phyloP scores from a whole-genome alignment of 495 filamentous ascomycete genomes.

The Penicillium angulare region DNA sequence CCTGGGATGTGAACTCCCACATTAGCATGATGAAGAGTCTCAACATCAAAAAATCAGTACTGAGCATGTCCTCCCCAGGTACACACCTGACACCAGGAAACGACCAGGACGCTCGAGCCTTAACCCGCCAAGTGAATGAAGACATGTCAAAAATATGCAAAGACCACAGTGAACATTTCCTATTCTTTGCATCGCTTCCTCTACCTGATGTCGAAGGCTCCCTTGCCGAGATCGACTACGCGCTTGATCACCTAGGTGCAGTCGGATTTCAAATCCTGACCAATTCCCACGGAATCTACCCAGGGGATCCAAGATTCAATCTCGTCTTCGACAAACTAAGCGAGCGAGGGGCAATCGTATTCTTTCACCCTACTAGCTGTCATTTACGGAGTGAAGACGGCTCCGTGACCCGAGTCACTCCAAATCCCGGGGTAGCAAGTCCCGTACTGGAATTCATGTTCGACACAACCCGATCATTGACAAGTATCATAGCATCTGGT shows the following conservation, averaged over 20 bases:
- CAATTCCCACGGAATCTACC: slow-evolving; percentile 50
- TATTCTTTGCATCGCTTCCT: slow-evolving; percentile 52
- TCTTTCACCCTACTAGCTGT: slow-evolving; percentile 54
- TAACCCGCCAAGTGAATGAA: slow-evolving; percentile 38
- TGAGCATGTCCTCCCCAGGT: slow-evolving; percentile 52
- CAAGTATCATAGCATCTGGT: slow-evolving; percentile 49
- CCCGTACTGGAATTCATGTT: slow-evolving; percentile 59
- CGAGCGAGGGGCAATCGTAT: slow-evolving; percentile 34
- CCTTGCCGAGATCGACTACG: slow-evolving; percentile 43
- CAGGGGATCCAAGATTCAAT: slow-evolving; percentile 44
- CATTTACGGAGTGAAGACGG: slow-evolving; percentile 8
- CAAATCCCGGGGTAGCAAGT: slow-evolving; percentile 35
- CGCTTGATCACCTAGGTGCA: slow-evolving; percentile 35
- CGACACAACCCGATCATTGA: slow-evolving; percentile 48
- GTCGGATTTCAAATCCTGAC: slow-evolving; percentile 51
- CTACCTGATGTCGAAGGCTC: slow-evolving; percentile 43
- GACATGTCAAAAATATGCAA: slow-evolving; percentile 38
- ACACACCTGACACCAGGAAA: slow-evolving; percentile 41
- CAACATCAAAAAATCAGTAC: slow-evolving; percentile 48
- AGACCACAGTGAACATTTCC: slow-evolving; percentile 36
- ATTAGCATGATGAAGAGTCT: slow-evolving; percentile 44
- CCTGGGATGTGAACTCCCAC: slow-evolving; percentile 44
- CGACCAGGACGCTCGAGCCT: slow-evolving; percentile 18
- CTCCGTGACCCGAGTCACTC: slow-evolving; percentile 9
- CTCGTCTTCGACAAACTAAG: slow-evolving; percentile 40